Base-by-base conservation (phyloP, 2,329 filamentous ascomycete species). In the Alternaria incomplexa region DNA sequence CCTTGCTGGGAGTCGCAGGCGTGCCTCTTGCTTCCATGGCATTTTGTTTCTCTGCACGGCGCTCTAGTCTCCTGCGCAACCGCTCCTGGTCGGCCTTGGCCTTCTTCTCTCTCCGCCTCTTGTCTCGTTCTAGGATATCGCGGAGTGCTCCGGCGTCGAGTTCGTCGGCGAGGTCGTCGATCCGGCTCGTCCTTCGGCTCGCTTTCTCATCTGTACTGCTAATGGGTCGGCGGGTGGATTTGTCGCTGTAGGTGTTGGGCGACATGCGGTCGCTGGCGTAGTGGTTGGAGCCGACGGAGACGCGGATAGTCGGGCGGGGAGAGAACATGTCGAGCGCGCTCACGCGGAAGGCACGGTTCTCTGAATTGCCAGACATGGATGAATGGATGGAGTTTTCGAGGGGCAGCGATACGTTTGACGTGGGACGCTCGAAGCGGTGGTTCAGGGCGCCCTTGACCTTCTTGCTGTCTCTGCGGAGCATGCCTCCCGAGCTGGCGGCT, bases 81-180 rank as follows among this genome's bases (percentile, higher is more conserved):
- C 86, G 88, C 65, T 93, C 89, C 65, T 89, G 87, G 22, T 95
- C 90, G 40, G 85, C 85, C 61, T 87, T 84, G 56, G 86, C 87
- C 80, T 92, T 94, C 76, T 89, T 89, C 69, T 97, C 92, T 67
- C 87, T 89, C 61, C 96, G 87, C 72, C 94, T 88, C 68, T 90
- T 86, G 74, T 99, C 96, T 63, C 96, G 86, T 72, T 99, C 96
- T 87, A 99, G 91, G 28, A 98, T 84, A 76, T 97, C 92, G 62
- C 95, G 88, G 43, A 99, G 79, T 70, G 93, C 94, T 56, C 91
- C 88, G 4, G 96, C 91, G 80, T 93, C 93, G 58, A 99, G 85
- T 62, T 92, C 91, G 75, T 98, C 92, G 22, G 93, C 96, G 47
- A 98, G 78, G 47, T 88, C 86, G 62, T 90, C 87, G 48, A 91